Conservation (phyloP, 805 yeast genomes). For the Metschnikowia santaceciliae region DNA sequence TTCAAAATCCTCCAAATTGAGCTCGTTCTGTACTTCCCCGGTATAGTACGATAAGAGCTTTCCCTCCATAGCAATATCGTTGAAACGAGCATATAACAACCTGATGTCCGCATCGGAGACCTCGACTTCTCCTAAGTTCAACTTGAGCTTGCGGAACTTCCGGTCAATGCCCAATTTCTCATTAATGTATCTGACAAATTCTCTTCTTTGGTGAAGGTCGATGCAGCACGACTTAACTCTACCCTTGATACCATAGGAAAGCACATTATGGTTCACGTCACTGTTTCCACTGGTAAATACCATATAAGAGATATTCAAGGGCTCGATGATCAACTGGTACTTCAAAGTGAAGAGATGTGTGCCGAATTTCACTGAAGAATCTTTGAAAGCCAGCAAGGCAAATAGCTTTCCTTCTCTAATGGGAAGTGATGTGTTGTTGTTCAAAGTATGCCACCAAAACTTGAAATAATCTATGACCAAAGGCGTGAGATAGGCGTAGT, state of each 20-base stretch:
- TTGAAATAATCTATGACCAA: constrained; percentile 36
- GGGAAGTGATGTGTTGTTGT: constrained; percentile 32
- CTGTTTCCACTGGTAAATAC: constrained; percentile 27
- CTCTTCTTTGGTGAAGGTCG: constrained; percentile 40
- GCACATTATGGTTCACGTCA: constrained; percentile 21
- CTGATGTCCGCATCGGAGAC: constrained; percentile 66
- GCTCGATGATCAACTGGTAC: constrained; percentile 38
- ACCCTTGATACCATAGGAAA: constrained; percentile 39
- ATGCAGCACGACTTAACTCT: constrained; percentile 30
- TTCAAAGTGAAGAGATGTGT: constrained; percentile 39
- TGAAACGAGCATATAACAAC: constrained; percentile 59
- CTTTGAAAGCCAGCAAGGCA: constrained; percentile 14
- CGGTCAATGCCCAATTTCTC: constrained; percentile 34
- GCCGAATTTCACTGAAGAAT: constrained; percentile 33
- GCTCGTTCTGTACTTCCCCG: constrained; percentile 8
- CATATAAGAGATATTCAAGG: constrained; percentile 35
- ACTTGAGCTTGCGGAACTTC: constrained; percentile 48
- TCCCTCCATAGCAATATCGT: constrained; percentile 44
- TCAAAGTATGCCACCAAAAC: constrained; percentile 40
- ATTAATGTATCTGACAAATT: constrained; percentile 34
- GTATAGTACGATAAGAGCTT: constrained; percentile 16
- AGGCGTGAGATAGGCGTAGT: constrained; percentile 38
- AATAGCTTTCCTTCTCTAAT: constrained; percentile 34
- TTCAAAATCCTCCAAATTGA: constrained; percentile 13
- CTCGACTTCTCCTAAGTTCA: constrained; percentile 68